These are phyloP conservation scores for Aspergillus conjunctus DNA, from an alignment of 495 filamentous ascomycete genomes.

Conservation along the genomic window DNA sequence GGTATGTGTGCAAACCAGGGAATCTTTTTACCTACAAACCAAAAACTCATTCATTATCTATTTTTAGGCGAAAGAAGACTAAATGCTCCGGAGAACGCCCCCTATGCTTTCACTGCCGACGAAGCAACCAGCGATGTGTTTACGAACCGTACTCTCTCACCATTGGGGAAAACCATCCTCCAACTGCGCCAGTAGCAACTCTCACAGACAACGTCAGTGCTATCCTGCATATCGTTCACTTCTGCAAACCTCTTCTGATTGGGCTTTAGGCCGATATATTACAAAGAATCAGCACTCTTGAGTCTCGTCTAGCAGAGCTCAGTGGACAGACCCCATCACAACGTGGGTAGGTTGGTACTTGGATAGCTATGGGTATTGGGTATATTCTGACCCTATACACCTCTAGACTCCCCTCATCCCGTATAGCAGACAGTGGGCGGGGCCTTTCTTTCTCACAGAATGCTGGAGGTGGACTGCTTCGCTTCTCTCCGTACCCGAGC, in stretches of 20 bases:
- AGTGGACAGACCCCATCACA: constrained; percentile 9
- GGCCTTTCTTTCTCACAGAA: not conserved
- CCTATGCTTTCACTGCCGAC: constrained; percentile 32
- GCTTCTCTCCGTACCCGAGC: not conserved
- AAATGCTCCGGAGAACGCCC: constrained; percentile 38
- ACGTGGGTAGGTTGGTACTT: constrained; percentile 2
- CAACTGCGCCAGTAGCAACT: not conserved
- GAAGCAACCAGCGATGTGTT: constrained; percentile 25
- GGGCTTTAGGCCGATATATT: constrained; percentile 21
- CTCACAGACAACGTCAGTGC: not conserved
- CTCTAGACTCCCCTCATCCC: not conserved
- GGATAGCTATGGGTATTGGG: not conserved
- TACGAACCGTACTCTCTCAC: constrained; percentile 29
- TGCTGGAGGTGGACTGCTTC: not conserved
- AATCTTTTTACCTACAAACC: not conserved
- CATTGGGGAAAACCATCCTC: constrained; percentile 10
- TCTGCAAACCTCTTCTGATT: not conserved
- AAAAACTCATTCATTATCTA: not conserved
- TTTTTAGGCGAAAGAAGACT: constrained; percentile 32
- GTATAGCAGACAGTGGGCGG: not conserved
- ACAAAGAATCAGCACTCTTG: constrained; percentile 26
- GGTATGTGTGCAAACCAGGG: constrained; percentile 16
- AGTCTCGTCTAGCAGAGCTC: constrained; percentile 32
- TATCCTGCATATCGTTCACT: not conserved
- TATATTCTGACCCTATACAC: not conserved